A percentile compares a stretch with the other conserved stretches of the same genome.
phyloP scores from a whole-genome alignment of 805 yeast species.

The Kodamaea kaohsiungensis region DNA sequence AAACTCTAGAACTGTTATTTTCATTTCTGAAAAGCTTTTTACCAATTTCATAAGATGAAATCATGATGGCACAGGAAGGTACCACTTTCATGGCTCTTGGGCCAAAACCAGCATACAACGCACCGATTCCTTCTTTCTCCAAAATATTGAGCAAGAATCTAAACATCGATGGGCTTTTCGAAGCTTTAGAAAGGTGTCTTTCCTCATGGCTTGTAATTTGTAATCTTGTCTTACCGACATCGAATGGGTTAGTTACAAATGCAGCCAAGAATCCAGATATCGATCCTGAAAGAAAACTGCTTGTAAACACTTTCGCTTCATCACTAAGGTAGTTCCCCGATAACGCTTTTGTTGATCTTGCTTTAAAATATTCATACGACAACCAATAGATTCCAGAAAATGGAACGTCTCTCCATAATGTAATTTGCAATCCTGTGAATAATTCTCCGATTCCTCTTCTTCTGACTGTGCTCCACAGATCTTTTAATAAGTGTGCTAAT shows the following conservation, averaged over 20 bases:
- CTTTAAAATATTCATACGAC: constrained; percentile 60
- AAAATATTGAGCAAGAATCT: constrained; percentile 62
- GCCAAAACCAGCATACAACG: constrained; percentile 82
- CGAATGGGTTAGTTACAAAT: constrained; percentile 87
- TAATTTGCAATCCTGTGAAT: constrained; percentile 83
- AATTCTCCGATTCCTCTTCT: constrained; percentile 61
- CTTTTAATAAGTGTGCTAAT: constrained; percentile 50
- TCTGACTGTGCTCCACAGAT: constrained; percentile 52
- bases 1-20: background rate
- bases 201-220: constrained; percentile 55
- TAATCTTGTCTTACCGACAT: constrained; percentile 92
- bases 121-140: constrained; percentile 71
- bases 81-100: constrained; percentile 92
- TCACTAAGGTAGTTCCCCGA: constrained; percentile 13
- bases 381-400: constrained; percentile 96
- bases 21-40: constrained; percentile 50
- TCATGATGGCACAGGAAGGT: constrained; percentile 98
- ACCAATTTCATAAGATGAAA: constrained; percentile 88
- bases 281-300: constrained; percentile 80
- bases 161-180: constrained; percentile 58
- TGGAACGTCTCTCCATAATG: constrained; percentile 97
- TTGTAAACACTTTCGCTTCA: constrained; percentile 50
- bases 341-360: constrained; percentile 17
- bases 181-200: constrained; percentile 6
- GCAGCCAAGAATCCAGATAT: constrained; percentile 86